Evolutionary conservation across 2,329 filamentous ascomycete genomes (phyloP).

Genomic region (Penicillium corylophilum): DNA sequence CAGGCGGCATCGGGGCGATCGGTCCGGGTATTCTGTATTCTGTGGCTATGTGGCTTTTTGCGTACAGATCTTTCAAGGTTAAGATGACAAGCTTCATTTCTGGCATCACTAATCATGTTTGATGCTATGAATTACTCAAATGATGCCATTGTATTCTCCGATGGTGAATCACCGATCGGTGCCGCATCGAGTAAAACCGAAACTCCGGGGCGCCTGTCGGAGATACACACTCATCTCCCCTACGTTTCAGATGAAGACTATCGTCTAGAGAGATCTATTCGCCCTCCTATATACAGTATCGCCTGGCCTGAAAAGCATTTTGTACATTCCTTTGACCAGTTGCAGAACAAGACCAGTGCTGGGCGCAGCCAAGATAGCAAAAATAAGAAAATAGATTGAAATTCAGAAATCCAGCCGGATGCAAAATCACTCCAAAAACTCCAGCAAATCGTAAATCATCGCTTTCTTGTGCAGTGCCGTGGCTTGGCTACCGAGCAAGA

Average conservation of each 20-base stretch:
- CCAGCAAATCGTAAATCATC: conserved; percentile 18
- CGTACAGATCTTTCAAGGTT: no score
- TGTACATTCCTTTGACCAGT: conserved; percentile 9
- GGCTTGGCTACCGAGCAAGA: not conserved
- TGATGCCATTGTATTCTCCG: conserved; percentile 15
- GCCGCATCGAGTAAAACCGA: conserved; percentile 8
- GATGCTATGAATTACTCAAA: not conserved
- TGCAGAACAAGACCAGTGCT: not conserved
- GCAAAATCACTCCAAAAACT: conserved; percentile 1
- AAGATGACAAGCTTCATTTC: conserved; percentile 2
- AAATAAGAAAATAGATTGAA: not conserved
- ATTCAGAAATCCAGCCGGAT: not conserved
- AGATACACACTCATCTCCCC: not conserved
- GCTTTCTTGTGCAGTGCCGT: conserved; percentile 7
- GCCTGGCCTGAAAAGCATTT: conserved; percentile 4
- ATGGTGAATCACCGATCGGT: conserved; percentile 14
- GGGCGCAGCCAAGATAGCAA: not conserved
- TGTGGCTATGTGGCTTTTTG: not conserved
- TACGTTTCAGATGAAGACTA: not conserved
- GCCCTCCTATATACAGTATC: conserved; percentile 8
- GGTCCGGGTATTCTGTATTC: not conserved
- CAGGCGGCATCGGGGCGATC: conserved; percentile 13
- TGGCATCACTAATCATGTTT: not conserved
- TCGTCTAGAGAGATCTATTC: conserved; percentile 10
- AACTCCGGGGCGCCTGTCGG: not conserved